Evolutionary conservation across 2,329 filamentous ascomycete genomes (phyloP), one percentile per base, ranked within the genome.

Genomic region (Kalaharituber pfeilii): DNA sequence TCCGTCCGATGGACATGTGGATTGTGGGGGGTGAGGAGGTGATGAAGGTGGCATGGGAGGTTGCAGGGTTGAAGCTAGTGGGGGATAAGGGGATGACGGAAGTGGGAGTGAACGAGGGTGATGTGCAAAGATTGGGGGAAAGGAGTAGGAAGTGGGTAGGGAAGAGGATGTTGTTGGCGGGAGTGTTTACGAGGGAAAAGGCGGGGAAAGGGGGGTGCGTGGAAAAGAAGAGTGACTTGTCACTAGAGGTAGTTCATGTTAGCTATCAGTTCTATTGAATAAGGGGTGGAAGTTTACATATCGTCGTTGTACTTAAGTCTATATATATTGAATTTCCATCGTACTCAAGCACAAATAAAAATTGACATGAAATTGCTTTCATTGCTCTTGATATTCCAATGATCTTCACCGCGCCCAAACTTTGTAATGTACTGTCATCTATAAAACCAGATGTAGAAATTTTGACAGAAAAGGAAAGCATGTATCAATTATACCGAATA

Each of bases 91-190:
- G 30, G 18, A 15, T 36, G 30, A 15, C 13, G 30, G 18, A 36
- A 18, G 30, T 13, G 30, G 30, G 30, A 36, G 6, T 2, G 13
- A 18, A 74, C 65, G 71, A 75, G 55, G 70, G 71, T 1, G 73
- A 81, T 72, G 74, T 75, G n/a, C 73, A 73, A 61, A 68, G 66
- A 50, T 70, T 82, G 47, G 80, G 82, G 2, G 70, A 70, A 53
- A 74, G 80, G 33, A 78, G 80, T 25, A 69, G 67, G 62, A 82
- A 84, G 57, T 84, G 80, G 80, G 70, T 81, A 61, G 77, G 66
- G 61, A 72, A 73, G 45, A 71, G 65, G 49, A 73, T 75, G 53
- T 78, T 75, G 73, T 74, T 74, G 68, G 74, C 72, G 2, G 67
- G 71, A 11, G 67, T 73, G 24, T 57, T 57, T 56, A 47, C 50